Evolutionary conservation across 2,329 filamentous ascomycete genomes (phyloP), one percentile per base, ranked within the genome.

Genomic region (Xylariaceae sp.): DNA sequence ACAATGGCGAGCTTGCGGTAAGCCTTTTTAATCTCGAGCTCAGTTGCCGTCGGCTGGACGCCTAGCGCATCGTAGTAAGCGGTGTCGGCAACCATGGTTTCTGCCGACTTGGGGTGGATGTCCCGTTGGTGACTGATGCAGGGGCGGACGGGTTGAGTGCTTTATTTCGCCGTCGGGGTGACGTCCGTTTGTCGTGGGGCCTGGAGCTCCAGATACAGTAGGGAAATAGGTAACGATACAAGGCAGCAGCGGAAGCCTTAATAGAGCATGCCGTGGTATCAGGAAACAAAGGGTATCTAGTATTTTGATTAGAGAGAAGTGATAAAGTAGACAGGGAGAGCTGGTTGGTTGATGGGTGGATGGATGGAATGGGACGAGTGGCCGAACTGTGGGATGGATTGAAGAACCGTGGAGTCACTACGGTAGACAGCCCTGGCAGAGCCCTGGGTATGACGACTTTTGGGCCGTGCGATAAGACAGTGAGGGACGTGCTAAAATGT

Each of bases 1-100:
- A 92, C 83, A 71, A 97, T 96, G 63, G 94, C 94, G 63, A 94
- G 81, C 75, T 92, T 96, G 70, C 92, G 85, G 74, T 96, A 96
- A 26, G 92, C 92, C 76, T 96, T 96, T 74, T 96, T 96, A 74
- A 96, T 96, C 70, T 96, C 91, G 47, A 96, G 81, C 71, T 92
- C 89, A 37, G 89, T 87, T 29, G 92, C 92, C 52, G 87, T 89
- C 61, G 90, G 86, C 74, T 86, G 78, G 66, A 96, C 91, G 68
- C 88, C 89, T 37, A 96, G 79, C 64, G 84, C 84, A 73, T 96
- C 91, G 74, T 95, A 95, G 74, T 95, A 95, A 64, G 83, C 76
- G 54, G 89, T 95, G 72, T 95, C 90, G 66, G 87, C 88, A 65
- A 94, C 90, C 90, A 95, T 95, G 37, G 44, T 62, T 34, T 57